Conservation (phyloP, 768 basidiomycete species). For the Ephemerocybe angulata region DNA sequence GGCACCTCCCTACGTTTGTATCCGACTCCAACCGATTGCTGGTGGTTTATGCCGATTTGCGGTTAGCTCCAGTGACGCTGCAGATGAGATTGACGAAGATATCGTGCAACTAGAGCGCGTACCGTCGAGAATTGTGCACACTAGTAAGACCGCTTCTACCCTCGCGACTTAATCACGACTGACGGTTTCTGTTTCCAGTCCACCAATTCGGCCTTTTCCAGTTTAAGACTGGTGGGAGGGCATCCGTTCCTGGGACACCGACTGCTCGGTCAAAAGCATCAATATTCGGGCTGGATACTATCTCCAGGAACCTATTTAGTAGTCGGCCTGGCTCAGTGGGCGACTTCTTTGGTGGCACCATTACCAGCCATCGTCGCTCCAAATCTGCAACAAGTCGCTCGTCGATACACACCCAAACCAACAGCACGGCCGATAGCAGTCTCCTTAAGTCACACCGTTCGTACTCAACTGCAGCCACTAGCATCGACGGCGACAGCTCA, state of each 20-base stretch:
- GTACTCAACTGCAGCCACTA: conserved; percentile 65
- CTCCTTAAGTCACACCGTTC: conserved; percentile 68
- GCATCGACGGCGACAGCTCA: conserved; percentile 60
- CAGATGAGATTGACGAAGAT: conserved; percentile 75
- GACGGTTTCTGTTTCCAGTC: conserved; percentile 42
- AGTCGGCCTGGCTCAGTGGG: conserved; percentile 62
- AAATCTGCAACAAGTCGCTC: conserved; percentile 68
- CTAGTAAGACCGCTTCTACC: conserved; percentile 49
- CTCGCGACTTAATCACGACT: conserved; percentile 1
- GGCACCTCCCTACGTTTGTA: conserved; percentile 71
- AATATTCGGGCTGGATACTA: conserved; percentile 87
- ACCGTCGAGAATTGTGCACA: conserved; percentile 73
- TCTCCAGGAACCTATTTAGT: conserved; percentile 86
- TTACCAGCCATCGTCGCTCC: conserved; percentile 62
- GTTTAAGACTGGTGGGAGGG: conserved; percentile 66
- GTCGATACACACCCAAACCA: conserved; percentile 69
- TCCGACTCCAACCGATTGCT: conserved; percentile 78
- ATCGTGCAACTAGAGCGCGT: conserved; percentile 76
- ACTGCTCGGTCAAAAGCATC: conserved; percentile 74
- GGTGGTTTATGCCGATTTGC: conserved; percentile 79
- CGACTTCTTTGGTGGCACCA: conserved; percentile 74
- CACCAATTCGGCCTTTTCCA: conserved; percentile 89
- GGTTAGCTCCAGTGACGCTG: conserved; percentile 70
- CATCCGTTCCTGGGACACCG: conserved; percentile 80
- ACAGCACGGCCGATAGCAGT: conserved; percentile 63